A percentile compares a stretch with the other conserved stretches of the same genome.
phyloP scores from a whole-genome alignment of 2,329 filamentous ascomycete species.

The Xylaria hypoxylon region DNA sequence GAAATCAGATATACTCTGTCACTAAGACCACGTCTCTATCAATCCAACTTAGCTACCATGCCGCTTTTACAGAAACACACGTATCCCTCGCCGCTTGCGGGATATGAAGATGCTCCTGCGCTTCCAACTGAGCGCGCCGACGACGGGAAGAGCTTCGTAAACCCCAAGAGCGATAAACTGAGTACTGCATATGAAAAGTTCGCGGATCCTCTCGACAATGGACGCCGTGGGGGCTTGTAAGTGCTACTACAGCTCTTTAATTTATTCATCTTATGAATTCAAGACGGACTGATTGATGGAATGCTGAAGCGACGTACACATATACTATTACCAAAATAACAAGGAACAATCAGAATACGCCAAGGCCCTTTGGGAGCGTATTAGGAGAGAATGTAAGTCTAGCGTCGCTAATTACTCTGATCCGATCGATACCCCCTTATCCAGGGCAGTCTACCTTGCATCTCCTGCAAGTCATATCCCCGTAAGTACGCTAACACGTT shows the following conservation, averaged over 20 bases:
- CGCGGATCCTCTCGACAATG: constrained; percentile 73
- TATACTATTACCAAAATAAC: constrained; percentile 81
- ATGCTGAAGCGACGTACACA: constrained; percentile 76
- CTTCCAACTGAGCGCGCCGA: constrained; percentile 69
- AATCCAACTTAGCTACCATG: constrained; percentile 21
- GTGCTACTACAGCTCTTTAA: constrained; percentile 44
- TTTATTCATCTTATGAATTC: neutral
- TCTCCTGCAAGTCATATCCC: neutral
- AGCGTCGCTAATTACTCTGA: neutral
- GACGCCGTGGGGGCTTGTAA: constrained; percentile 76
- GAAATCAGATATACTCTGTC: neutral
- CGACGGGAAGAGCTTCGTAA: constrained; percentile 83
- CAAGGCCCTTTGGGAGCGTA: constrained; percentile 78
- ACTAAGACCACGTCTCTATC: neutral
- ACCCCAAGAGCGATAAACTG: constrained; percentile 65
- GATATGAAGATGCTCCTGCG: constrained; percentile 67
- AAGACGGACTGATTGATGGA: neutral
- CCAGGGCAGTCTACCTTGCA: neutral
- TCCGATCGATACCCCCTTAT: neutral
- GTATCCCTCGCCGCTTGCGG: constrained; percentile 68
- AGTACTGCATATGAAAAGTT: constrained; percentile 80
- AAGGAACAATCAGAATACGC: constrained; percentile 74
- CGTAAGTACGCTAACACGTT: constrained; percentile 1
- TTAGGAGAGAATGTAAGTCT: constrained; percentile 78
- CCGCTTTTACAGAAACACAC: constrained; percentile 42